These are phyloP conservation scores for Teratosphaeria gauchensis DNA, from an alignment of 2,329 filamentous ascomycete species.

Conservation along the genomic window DNA sequence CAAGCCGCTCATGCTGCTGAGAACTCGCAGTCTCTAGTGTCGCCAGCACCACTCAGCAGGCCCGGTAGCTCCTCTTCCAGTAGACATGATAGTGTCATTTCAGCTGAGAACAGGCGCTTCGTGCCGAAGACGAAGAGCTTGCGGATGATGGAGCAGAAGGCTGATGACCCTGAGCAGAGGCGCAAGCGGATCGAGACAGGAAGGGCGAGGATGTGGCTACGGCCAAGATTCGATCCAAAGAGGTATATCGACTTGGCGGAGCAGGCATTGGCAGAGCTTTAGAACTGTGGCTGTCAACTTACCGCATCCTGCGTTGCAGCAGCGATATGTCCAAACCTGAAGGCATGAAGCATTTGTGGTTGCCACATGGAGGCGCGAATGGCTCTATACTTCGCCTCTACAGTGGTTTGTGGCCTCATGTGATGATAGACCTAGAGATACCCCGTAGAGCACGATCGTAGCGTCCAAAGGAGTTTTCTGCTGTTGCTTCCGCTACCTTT, in stretches of 20 bases:
- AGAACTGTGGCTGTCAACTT: background rate
- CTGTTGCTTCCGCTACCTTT: no score
- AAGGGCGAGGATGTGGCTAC: constrained; percentile 18
- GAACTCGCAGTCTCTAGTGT: constrained; percentile 1
- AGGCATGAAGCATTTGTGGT: no score
- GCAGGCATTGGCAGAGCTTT: constrained; percentile 22
- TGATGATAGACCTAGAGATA: background rate
- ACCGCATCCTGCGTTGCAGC: background rate
- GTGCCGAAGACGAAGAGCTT: constrained; percentile 9
- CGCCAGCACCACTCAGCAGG: constrained; percentile 2
- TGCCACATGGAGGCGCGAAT: background rate
- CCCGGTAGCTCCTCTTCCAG: background rate
- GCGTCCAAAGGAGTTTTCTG: no score
- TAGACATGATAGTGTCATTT: constrained; percentile 4
- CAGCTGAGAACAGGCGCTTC: background rate
- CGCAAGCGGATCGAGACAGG: constrained; percentile 18
- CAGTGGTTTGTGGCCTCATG: background rate
- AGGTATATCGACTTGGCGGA: constrained; percentile 20
- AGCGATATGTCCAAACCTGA: background rate
- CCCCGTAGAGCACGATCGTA: background rate
- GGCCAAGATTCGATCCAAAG: constrained; percentile 18
- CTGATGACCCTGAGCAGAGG: constrained; percentile 18
- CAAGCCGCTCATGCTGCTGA: constrained; percentile 10
- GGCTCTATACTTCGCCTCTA: background rate
- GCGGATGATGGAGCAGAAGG: constrained; percentile 18